Base-by-base conservation (phyloP, 2,329 filamentous ascomycete species). In the Furcasterigmium furcatum region DNA sequence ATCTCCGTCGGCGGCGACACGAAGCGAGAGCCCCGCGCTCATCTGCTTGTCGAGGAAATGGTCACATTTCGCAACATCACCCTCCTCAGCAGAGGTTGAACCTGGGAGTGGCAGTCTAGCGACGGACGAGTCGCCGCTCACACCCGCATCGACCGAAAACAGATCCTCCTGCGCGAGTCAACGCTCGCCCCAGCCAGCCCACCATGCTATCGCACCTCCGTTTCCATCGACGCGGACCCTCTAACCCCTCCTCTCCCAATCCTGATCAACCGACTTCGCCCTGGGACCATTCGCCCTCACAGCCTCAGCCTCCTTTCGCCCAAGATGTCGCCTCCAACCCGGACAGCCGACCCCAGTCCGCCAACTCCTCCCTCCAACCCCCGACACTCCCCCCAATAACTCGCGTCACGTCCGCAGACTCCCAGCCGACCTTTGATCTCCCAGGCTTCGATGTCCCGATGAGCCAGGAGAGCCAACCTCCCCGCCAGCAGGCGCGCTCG, bases 161-260 rank as follows among this genome's bases (percentile, higher is more conserved):
- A 36, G 34, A 16, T 18, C 34, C 16, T 10, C 34, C n/a, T 19
- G 34, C 34, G 34, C 34, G 34, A 36, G 34, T 18, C 34, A 36
- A 36, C 18, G n/a, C n/a, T 36, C n/a, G 34, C n/a, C 34, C 34
- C 34, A 12, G 9, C 40, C 34, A 14, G 41, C 18, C 44, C 22
- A 30, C 47, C 38, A 77, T 78, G 74, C 66, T 77, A 44, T 76
- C 74, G 52, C 72, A 76, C 62, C 68, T 81, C 40, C 76, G 77
- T 56, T 80, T 82, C 63, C 78, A 81, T 56, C 74, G 78, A 55
- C 74, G 77, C 56, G 76, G 69, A 40, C 71, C 72, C 53, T 80
- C 77, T 45, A 78, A 73, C 64, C 77, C 78, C 49, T 68, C 72
- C 20, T 80, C 78, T 27, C 77, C 79, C 5, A 58, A 70, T 21